These are phyloP conservation scores for Omphalea diandra DNA, from an alignment of 441 rosid genomes.

Conservation along the genomic window DNA sequence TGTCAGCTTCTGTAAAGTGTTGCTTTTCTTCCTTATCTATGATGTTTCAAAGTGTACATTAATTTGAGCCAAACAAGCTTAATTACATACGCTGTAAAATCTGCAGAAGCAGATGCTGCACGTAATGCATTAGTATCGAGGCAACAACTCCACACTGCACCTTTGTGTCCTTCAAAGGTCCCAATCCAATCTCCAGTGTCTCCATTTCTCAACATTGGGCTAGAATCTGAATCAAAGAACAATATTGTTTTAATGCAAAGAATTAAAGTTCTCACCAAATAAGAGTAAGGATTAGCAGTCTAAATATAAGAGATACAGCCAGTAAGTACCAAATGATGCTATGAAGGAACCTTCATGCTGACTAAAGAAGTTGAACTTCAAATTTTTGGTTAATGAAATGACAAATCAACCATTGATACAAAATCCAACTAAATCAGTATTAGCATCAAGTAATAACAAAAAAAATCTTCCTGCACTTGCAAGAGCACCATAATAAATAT, in stretches of 20 bases:
- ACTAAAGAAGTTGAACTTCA: background rate
- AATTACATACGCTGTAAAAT: constrained; percentile 79
- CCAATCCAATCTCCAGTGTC: constrained; percentile 99
- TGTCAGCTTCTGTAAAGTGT: background rate
- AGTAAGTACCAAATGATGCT: background rate
- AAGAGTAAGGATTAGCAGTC: background rate
- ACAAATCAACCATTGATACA: constrained; percentile 3
- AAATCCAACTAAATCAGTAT: background rate
- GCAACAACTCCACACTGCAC: constrained; percentile 98
- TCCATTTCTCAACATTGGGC: constrained; percentile 94
- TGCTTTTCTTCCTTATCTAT: background rate
- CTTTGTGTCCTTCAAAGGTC: constrained; percentile 96
- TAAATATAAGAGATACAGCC: background rate
- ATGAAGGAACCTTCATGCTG: background rate
- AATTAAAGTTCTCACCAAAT: background rate
- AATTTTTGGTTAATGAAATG: background rate
- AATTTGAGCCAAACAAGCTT: background rate
- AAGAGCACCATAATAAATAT: background rate
- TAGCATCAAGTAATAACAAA: background rate
- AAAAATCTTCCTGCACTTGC: background rate
- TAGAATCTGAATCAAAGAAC: constrained; percentile 57
- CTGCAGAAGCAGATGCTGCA: constrained; percentile 96
- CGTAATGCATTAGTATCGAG: constrained; percentile 80
- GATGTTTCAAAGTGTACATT: background rate
- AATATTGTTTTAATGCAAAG: background rate